Percentiles rank a stretch among this genome's conserved stretches.
Evolutionary conservation across 345 rosid genomes (phyloP).

Genomic region (Chamaenerion angustifolium): DNA sequence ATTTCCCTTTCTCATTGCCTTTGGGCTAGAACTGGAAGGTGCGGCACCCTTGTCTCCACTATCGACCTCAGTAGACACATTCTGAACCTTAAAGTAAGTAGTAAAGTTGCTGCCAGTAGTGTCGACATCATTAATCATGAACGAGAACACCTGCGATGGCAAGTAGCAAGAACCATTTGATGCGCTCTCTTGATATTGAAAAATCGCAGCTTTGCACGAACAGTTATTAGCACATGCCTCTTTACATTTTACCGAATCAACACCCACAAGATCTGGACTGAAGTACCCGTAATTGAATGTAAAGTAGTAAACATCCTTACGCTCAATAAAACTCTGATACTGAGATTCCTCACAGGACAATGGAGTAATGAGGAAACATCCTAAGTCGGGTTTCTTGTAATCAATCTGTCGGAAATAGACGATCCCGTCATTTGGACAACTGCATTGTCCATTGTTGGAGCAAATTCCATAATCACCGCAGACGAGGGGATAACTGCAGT

Average conservation of each 20-base stretch:
- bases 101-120: neutral
- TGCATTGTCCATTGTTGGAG: neutral
- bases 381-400: neutral
- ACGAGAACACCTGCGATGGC: conserved; percentile 2
- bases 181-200: neutral
- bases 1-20: neutral
- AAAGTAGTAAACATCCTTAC: conserved; percentile 9
- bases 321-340: conserved; percentile 4
- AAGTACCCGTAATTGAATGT: neutral
- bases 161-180: conserved; percentile 1
- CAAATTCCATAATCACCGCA: conserved; percentile 2
- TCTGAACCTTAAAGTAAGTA: conserved; percentile 6
- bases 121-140: neutral
- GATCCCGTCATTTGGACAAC: conserved; percentile 1
- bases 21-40: too few species aligned
- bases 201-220: conserved; percentile 16
- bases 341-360: conserved; percentile 3
- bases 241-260: conserved; percentile 7
- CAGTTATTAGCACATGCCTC: conserved; percentile 11
- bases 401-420: neutral
- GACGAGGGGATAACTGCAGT: neutral
- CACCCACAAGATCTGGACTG: neutral
- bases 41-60: too few species aligned
- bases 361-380: conserved; percentile 1
- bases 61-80: neutral